A percentile compares a stretch with the other conserved stretches of the same genome.
These are phyloP conservation scores for Helicocarpus griseus DNA, from an alignment of 2,329 filamentous ascomycete genomes.

Conservation along the genomic window DNA sequence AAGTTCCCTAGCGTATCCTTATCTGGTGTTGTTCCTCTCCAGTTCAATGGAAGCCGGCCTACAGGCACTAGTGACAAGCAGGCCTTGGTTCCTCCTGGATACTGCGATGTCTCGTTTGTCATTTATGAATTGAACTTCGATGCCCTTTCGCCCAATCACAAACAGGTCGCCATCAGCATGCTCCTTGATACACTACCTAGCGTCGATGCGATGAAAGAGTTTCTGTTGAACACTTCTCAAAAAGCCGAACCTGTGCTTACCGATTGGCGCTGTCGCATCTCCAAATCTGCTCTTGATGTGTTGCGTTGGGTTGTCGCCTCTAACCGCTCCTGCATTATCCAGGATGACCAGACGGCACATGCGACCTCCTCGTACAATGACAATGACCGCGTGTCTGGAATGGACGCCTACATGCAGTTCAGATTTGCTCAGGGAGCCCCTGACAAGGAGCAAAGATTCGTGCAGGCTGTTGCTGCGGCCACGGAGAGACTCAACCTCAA, in stretches of 20 bases:
- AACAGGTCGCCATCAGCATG: slow-evolving; percentile 21
- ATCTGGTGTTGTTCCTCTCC: slow-evolving; percentile 4
- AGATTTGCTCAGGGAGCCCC: slow-evolving; percentile 80
- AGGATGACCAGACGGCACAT: slow-evolving; percentile 47
- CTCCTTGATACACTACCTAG: slow-evolving; percentile 33
- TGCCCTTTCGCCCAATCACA: slow-evolving; percentile 19
- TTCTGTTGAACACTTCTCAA: slow-evolving; percentile 30
- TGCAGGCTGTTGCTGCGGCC: slow-evolving; percentile 45
- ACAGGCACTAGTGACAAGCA: neutral
- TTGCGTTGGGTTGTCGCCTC: slow-evolving; percentile 85
- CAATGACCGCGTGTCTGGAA: slow-evolving; percentile 50
- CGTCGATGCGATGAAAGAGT: slow-evolving; percentile 34
- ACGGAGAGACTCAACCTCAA: slow-evolving; percentile 29
- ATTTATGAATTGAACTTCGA: slow-evolving; percentile 34
- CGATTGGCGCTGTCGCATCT: slow-evolving; percentile 51
- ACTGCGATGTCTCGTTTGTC: slow-evolving; percentile 13
- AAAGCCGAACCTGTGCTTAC: slow-evolving; percentile 33
- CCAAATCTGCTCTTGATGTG: slow-evolving; percentile 56
- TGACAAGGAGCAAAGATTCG: slow-evolving; percentile 72
- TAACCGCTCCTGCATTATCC: slow-evolving; percentile 76
- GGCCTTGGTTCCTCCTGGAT: neutral
- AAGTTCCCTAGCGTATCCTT: slow-evolving; percentile 37
- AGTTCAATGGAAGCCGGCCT: neutral
- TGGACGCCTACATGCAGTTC: slow-evolving; percentile 67
- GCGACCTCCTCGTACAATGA: slow-evolving; percentile 11